phyloP scores from a whole-genome alignment of 2,329 filamentous ascomycete genomes.

The Cladosporium velox region DNA sequence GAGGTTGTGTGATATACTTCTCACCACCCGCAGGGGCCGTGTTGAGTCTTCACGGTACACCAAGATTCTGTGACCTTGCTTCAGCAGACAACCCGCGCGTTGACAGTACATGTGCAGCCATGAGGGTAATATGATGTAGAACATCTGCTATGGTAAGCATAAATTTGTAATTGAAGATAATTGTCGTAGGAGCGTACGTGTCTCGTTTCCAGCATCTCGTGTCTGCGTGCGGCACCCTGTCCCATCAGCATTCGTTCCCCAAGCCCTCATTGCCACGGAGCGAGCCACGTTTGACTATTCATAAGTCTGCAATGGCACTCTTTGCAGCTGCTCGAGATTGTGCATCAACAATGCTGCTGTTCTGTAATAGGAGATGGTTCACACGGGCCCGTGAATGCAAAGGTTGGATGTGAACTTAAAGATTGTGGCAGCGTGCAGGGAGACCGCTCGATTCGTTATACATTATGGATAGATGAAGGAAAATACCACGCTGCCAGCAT shows the following conservation, averaged over 20 bases:
- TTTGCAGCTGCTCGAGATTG: background rate
- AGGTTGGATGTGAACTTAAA: background rate
- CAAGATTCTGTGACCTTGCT: background rate
- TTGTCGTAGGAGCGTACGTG: background rate
- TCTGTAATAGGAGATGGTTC: background rate
- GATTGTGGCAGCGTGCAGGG: background rate
- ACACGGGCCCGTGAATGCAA: background rate
- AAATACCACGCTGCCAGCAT: background rate
- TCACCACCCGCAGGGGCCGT: background rate
- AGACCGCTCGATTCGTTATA: no score
- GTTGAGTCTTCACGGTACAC: background rate
- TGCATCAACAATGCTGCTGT: background rate
- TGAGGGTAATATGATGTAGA: background rate
- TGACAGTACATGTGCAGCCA: background rate
- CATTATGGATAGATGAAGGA: background rate
- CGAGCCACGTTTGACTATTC: background rate
- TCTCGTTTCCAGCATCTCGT: background rate
- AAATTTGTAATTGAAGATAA: background rate
- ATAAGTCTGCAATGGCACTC: background rate
- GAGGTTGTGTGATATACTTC: no score
- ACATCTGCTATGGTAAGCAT: background rate
- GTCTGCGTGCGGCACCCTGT: background rate
- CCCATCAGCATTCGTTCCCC: background rate
- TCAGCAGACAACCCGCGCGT: background rate
- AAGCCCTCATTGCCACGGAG: no score